phyloP scores from a whole-genome alignment of 2,329 filamentous ascomycete genomes.

The Fusarium sp. region DNA sequence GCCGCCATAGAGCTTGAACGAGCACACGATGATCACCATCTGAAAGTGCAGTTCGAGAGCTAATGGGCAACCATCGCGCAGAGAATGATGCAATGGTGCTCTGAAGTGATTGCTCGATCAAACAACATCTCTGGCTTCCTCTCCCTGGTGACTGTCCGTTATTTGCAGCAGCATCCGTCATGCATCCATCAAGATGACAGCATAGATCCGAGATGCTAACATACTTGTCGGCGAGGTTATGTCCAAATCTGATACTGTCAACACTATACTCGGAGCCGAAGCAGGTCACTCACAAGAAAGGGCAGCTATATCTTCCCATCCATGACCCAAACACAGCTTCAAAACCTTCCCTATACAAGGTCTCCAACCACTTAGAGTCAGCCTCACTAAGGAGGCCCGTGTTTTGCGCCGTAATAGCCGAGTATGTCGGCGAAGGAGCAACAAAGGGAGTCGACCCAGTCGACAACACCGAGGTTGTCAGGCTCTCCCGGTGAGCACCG shows the following conservation, averaged over 20 bases:
- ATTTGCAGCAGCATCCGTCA: constrained; percentile 42
- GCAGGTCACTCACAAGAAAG: constrained; percentile 51
- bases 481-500: not conserved
- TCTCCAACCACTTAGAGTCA: constrained; percentile 42
- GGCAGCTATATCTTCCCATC: constrained; percentile 56
- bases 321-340: constrained; percentile 56
- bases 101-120: constrained; percentile 43
- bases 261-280: not conserved
- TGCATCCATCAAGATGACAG: constrained; percentile 50
- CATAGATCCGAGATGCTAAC: constrained; percentile 48
- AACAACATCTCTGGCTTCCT: constrained; percentile 32
- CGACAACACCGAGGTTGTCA: not conserved
- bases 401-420: constrained; percentile 5
- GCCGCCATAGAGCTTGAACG: constrained; percentile 49
- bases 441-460: not conserved
- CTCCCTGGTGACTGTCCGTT: constrained; percentile 9
- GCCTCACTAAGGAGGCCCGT: constrained; percentile 7
- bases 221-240: constrained; percentile 44
- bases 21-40: constrained; percentile 25
- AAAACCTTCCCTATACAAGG: constrained; percentile 52
- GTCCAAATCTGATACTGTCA: constrained; percentile 37
- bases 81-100: constrained; percentile 46
- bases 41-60: constrained; percentile 1
- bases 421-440: not conserved
- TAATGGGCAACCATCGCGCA: constrained; percentile 46